phyloP scores from a whole-genome alignment of 1,284 basidiomycete genomes.

The Bondarzewia mesenterica region DNA sequence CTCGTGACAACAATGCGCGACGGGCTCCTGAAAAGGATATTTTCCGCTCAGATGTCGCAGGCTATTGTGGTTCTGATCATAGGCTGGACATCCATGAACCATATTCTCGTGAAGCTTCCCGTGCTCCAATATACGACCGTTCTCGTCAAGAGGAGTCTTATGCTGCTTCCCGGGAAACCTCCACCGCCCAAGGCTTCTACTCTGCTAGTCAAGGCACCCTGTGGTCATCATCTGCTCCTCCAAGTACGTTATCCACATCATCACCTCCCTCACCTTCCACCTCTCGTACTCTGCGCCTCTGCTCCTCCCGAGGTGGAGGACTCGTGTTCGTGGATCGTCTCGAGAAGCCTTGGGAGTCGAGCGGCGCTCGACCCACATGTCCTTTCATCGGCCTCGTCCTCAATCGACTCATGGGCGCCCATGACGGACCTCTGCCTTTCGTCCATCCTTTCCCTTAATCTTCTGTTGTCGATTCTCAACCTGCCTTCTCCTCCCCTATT shows the following conservation, averaged over 20 bases:
- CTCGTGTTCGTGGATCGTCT: slow-evolving; percentile 34
- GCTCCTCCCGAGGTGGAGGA: slow-evolving; percentile 44
- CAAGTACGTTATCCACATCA: slow-evolving; percentile 75
- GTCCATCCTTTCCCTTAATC: slow-evolving; percentile 23
- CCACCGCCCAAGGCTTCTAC: slow-evolving; percentile 13
- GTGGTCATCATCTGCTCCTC: slow-evolving; percentile 42
- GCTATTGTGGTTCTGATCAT: background rate
- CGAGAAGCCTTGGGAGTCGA: slow-evolving; percentile 45
- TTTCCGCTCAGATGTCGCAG: slow-evolving; percentile 1
- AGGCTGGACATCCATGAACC: slow-evolving; percentile 6
- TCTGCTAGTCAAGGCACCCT: slow-evolving; percentile 20
- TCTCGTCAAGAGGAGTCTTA: slow-evolving; percentile 1
- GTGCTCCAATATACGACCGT: slow-evolving; percentile 1
- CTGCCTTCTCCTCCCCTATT: slow-evolving; percentile 27
- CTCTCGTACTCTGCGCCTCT: slow-evolving; percentile 23
- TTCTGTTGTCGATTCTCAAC: slow-evolving; percentile 21
- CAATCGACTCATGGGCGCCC: slow-evolving; percentile 47
- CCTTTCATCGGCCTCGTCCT: slow-evolving; percentile 18
- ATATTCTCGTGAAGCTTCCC: slow-evolving; percentile 5
- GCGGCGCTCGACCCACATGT: slow-evolving; percentile 16
- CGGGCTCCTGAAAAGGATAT: slow-evolving; percentile 7
- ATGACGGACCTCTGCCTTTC: slow-evolving; percentile 39
- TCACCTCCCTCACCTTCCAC: slow-evolving; percentile 37
- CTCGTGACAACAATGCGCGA: slow-evolving; percentile 9
- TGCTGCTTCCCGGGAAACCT: slow-evolving; percentile 1